Base-by-base conservation (phyloP, 139 green algal genomes). In the Chlamydomonas schloesseri region DNA sequence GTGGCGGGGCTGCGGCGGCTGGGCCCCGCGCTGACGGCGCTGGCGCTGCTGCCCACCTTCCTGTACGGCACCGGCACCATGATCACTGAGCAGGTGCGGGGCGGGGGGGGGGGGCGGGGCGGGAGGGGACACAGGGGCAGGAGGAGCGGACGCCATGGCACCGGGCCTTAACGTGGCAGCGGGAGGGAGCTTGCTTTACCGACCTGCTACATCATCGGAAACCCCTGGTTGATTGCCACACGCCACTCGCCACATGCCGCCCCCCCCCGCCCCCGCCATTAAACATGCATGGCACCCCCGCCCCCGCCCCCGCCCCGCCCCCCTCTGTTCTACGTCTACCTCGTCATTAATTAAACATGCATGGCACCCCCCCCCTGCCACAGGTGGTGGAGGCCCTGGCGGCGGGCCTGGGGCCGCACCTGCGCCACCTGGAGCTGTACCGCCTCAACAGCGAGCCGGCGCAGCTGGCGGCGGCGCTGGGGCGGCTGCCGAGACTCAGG, bases 11-110 rank as follows among this genome's bases (percentile, higher is more conserved):
- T 71, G 42, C 14, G 37, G 64, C 46, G 20, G 29, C 36, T 84
- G 29, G 65, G 78, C 6, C 29, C 29, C 29, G 42, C 64, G 64
- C 64, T 84, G 78, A 47, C 29, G 31, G 58, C 36, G 1, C 37
- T 84, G 78, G 78, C 78, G 64, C 78, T 84, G 46, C 64, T 75
- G 36, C 78, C 78, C 18, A 84, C 78, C 34, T 84, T 65, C 78
- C 29, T 84, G 78, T 84, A 75, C 64, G 62, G 64, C 78, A 84
- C 64, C 78, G 64, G 46, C 11, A 84, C 64, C 60, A 84, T 84
- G 78, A 50, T 84, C 42, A 13, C n/a, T 4, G 36, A 36, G 42
- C 31, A 75, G 78, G 78, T 83, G 75, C 0, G 73, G n/a, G 31
- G 23, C 24, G 31, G 2, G 34, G 69, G 69, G 18, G 1, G 34